Base-by-base conservation (phyloP, 306 rosid species). In the Castanea sativa region DNA sequence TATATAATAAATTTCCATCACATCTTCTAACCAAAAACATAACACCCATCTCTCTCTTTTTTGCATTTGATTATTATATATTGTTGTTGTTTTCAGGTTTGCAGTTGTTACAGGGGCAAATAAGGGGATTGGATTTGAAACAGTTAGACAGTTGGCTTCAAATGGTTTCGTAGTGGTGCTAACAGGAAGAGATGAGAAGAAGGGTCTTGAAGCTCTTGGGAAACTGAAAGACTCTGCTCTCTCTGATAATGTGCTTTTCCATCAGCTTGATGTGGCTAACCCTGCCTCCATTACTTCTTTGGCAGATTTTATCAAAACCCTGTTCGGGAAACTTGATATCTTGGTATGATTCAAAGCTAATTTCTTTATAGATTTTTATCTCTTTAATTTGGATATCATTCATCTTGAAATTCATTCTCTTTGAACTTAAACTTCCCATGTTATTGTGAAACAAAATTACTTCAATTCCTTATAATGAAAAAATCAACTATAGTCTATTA, bases 151-250 rank as follows among this genome's bases (percentile, higher is more conserved):
- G 32, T 51, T 80, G 70, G 79, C 81, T 67, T 80, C 74, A 33
- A 59, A 80, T 64, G 79, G 84, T 14, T 56, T 84, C 73, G 77
- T 73, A 8, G 84, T 84, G 74, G 74, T 84, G 45, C 56, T 84
- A 4, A 84, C 84, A 33, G 82, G 84, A 55, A 84, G 87, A 61
- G 84, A 84, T 73, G 84, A 84, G 73, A 84, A 84, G 76, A 84
- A 69, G 56, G 87, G 87, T 25, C 68, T 68, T 76, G 79, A 76
- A 51, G 87, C 82, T 67, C 73, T 84, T 58, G 69, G 64, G 9
- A 84, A 73, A 18, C 76, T 84, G 27, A 38, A 73, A n/a, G 20
- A 73, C 23, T 4, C 18, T 3, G 74, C 57, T 71, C 57, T 43
- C 11, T 71, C 74, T 20, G 74, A 43, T 51, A 19, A 11, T 12